Evolutionary conservation across 2,329 filamentous ascomycete genomes (phyloP), one percentile per base, ranked within the genome.

Genomic region (Fusarium fujikuroi): DNA sequence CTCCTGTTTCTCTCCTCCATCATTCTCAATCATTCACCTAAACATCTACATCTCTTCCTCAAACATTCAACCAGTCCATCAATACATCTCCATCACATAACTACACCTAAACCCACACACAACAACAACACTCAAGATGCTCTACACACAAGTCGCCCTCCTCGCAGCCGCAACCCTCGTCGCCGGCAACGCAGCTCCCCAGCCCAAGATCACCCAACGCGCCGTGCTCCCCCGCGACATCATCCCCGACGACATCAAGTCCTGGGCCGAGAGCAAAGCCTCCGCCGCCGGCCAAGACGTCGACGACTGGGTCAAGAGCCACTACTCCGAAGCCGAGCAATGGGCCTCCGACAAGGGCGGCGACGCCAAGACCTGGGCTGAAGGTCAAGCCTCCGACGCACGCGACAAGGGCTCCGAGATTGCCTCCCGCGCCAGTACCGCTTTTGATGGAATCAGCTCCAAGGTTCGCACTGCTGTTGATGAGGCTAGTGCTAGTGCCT

Each of bases 121-220:
- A 28, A 57, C 43, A 30, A 53, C 63, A 65, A 25, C 56, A 52
- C 18, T 23, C 65, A 69, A 28, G 25, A 78, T 78, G 76, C 76
- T 52, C 39, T 77, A 74, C 75, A 64, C 66, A 53, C 76, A 78
- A 66, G 34, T 77, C 68, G 49, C 66, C 23, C 50, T 78, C 18
- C 61, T 78, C 50, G 56, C 77, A 19, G 32, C 64, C 23, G 76
- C 75, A 44, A 62, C 72, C 63, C 53, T 77, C 47, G 75, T 62
- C 43, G 76, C 76, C 43, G 76, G 63, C 36, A 50, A 61, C 15
- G 40, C 54, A 34, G 30, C 32, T 10, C 54, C 43, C 58, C 64
- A 25, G 8, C 63, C 15, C 63, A 40, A 64, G 9, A 67, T 74
- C 70, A 77, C 75, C 5, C 39, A 60, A 3, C 52, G 63, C 10